Conservation (phyloP, 1,284 basidiomycete genomes). For the Tilletia horrida region DNA sequence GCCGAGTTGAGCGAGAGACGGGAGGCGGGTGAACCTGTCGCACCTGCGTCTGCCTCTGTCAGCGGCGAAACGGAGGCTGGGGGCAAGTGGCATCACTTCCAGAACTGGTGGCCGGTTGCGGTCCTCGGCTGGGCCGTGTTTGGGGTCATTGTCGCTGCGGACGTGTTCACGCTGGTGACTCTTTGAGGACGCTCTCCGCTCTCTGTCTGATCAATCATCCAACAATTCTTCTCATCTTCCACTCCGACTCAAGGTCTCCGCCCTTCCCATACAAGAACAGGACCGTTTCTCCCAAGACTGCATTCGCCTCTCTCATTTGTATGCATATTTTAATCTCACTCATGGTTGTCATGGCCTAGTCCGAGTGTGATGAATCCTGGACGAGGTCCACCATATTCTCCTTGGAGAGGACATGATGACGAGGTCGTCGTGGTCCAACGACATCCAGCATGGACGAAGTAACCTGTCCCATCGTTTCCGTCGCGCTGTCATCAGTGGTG, state of each 20-base stretch:
- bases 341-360: no score
- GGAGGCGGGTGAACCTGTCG: no score
- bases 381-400: not conserved
- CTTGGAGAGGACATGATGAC: no score
- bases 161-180: constrained; percentile 19
- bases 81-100: constrained; percentile 17
- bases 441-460: not conserved
- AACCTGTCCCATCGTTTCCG: constrained; percentile 13
- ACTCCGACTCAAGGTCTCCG: not conserved
- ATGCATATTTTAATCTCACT: not conserved
- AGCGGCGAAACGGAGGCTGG: not conserved
- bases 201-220: no score
- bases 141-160: constrained; percentile 21
- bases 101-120: constrained; percentile 17
- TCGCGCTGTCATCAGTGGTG: constrained; percentile 6
- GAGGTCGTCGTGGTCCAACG: no score
- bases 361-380: no score
- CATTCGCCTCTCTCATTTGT: not conserved
- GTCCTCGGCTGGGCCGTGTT: constrained; percentile 21
- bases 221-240: not conserved
- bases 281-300: not conserved
- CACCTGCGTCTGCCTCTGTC: constrained; percentile 14
- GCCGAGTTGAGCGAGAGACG: no score
- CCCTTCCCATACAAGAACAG: not conserved
- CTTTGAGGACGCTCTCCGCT: not conserved